These are phyloP conservation scores for Blastobotrys arbuscula DNA, from an alignment of 1,139 yeast species.

Conservation along the genomic window DNA sequence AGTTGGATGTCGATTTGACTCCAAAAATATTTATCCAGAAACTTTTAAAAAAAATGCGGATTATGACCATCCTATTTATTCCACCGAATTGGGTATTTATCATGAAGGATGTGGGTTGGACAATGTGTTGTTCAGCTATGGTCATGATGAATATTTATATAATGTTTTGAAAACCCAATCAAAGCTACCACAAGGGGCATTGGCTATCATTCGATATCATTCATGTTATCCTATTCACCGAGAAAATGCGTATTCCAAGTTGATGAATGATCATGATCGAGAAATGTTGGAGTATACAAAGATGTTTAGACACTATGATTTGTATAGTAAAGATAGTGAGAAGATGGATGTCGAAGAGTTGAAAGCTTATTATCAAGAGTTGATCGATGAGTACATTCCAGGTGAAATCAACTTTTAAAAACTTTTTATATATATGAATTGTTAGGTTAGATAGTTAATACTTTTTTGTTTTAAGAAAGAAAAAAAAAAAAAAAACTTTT, in stretches of 20 bases:
- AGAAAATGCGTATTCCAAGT: slow-evolving; percentile 57
- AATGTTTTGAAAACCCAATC: slow-evolving; percentile 63
- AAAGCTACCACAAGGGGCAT: slow-evolving; percentile 56
- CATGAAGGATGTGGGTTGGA: slow-evolving; percentile 61
- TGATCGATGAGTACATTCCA: slow-evolving; percentile 67
- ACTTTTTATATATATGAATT: background rate
- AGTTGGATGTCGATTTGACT: slow-evolving; percentile 62
- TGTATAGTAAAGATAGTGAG: slow-evolving; percentile 57
- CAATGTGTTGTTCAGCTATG: slow-evolving; percentile 72
- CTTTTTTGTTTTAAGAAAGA: too few relatives aligned
- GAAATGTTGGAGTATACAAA: slow-evolving; percentile 60
- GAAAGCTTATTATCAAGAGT: slow-evolving; percentile 52
- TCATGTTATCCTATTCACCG: slow-evolving; percentile 77
- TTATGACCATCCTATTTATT: slow-evolving; percentile 55
- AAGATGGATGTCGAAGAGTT: slow-evolving; percentile 44
- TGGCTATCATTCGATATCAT: slow-evolving; percentile 72
- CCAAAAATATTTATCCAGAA: slow-evolving; percentile 53
- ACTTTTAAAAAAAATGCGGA: slow-evolving; percentile 59
- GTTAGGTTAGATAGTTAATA: too few relatives aligned
- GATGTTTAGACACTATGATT: slow-evolving; percentile 62
- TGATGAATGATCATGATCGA: slow-evolving; percentile 61
- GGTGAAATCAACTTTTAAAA: slow-evolving; percentile 48
- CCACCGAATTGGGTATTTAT: slow-evolving; percentile 62
- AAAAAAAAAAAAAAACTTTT: too few relatives aligned
- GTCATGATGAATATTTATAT: slow-evolving; percentile 75